Conservation (phyloP, 106 monocot species). For the Dioscorea alata region DNA sequence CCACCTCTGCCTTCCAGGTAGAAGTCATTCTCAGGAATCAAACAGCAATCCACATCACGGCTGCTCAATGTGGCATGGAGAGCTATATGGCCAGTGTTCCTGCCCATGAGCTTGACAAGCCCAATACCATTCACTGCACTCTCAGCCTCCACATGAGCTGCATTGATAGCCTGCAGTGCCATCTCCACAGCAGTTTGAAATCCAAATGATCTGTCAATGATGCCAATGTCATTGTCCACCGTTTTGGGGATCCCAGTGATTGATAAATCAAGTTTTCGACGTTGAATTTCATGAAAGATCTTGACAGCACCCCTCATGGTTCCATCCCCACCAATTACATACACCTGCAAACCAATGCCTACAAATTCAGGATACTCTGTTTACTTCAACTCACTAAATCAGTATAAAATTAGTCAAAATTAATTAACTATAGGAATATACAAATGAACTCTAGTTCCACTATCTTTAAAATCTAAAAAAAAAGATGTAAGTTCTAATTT, state of each 20-base stretch:
- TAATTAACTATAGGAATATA: too few species aligned
- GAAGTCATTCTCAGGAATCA: conserved; percentile 76
- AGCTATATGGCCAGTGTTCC: conserved; percentile 88
- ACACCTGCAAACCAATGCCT: conserved; percentile 32
- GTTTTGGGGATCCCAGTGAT: conserved; percentile 85
- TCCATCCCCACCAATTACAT: conserved; percentile 86
- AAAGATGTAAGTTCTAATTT: too few species aligned
- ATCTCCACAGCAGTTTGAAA: conserved; percentile 92
- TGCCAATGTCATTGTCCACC: conserved; percentile 88
- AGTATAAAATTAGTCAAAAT: too few species aligned
- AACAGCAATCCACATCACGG: conserved; percentile 80
- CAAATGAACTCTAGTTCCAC: too few species aligned
- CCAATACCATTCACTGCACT: conserved; percentile 91
- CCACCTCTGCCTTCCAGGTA: conserved; percentile 76
- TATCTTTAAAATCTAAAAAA: too few species aligned
- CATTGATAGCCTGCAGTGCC: conserved; percentile 70
- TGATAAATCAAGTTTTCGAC: conserved; percentile 44
- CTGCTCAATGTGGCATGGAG: conserved; percentile 77
- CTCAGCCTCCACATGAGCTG: conserved; percentile 71
- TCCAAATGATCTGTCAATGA: conserved; percentile 89
- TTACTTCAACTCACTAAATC: too few species aligned
- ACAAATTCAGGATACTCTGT: background rate
- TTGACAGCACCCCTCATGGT: conserved; percentile 63
- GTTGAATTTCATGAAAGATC: conserved; percentile 58
- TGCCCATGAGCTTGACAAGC: conserved; percentile 89